phyloP scores from a whole-genome alignment of 1,284 basidiomycete genomes.

The Bondarzewia mesenterica region DNA sequence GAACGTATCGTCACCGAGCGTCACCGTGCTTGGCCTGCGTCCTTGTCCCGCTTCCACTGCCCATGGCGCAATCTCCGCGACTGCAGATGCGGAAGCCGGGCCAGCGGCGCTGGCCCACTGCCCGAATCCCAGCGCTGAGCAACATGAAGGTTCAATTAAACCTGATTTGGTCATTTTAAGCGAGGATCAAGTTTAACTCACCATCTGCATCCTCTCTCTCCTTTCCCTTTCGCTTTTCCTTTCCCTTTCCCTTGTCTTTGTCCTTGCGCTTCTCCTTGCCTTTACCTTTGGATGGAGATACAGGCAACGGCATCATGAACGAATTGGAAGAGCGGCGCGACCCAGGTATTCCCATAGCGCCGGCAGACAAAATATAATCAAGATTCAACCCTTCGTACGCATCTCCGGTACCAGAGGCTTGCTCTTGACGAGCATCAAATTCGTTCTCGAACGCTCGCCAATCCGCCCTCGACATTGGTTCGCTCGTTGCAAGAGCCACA shows the following conservation, averaged over 20 bases:
- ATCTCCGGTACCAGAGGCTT: conserved; percentile 6
- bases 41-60: conserved; percentile 13
- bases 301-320: conserved; percentile 21
- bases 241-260: conserved; percentile 10
- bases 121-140: background rate
- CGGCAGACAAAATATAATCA: conserved; percentile 32
- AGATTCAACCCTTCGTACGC: conserved; percentile 34
- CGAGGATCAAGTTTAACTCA: background rate
- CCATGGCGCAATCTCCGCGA: conserved; percentile 15
- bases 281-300: conserved; percentile 11
- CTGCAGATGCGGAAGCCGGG: conserved; percentile 5
- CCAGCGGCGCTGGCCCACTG: background rate
- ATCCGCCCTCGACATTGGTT: conserved; percentile 25
- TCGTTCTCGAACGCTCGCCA: conserved; percentile 31
- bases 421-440: conserved; percentile 10
- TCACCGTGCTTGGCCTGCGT: conserved; percentile 42
- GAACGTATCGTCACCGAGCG: conserved; percentile 54
- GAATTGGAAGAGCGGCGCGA: conserved; percentile 28
- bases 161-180: background rate
- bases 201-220: conserved; percentile 8
- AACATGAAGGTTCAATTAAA: background rate
- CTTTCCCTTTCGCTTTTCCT: conserved; percentile 9
- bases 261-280: conserved; percentile 10
- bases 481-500: conserved; percentile 16
- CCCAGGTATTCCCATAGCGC: conserved; percentile 13